Percentiles rank a stretch among this genome's conserved stretches.
Conservation (phyloP, 306 rosid species). For the Erythrophleum fordii region DNA sequence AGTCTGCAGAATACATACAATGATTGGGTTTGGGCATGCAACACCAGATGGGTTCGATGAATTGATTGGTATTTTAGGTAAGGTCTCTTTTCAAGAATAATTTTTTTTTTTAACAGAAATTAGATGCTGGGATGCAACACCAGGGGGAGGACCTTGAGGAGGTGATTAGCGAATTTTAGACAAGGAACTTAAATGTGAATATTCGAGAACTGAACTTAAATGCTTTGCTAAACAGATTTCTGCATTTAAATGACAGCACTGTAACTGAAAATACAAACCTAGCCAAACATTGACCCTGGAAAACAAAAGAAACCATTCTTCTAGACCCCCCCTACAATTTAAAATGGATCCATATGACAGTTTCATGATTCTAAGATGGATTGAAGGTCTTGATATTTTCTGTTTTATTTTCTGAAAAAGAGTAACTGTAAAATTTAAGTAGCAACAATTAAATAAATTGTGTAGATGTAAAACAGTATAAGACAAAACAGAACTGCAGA, state of each 20-base stretch:
- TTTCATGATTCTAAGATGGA: background rate
- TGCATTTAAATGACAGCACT: background rate
- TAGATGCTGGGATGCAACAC: background rate
- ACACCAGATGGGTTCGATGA: background rate
- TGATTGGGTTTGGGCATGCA: background rate
- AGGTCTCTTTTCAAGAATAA: background rate
- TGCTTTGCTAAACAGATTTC: background rate
- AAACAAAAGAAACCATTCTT: background rate
- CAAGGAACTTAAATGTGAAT: background rate
- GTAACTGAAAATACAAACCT: background rate
- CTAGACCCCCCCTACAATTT: background rate
- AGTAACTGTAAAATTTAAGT: background rate
- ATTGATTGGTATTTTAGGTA: background rate
- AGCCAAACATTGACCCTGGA: background rate
- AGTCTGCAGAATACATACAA: background rate
- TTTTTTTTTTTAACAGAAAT: background rate
- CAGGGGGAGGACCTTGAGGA: background rate
- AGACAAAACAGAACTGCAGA: constrained; percentile 34
- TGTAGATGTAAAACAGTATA: constrained; percentile 8
- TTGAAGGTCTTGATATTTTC: background rate
- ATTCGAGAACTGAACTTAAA: background rate
- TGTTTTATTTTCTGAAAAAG: background rate
- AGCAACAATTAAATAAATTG: constrained; percentile 3
- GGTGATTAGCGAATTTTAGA: background rate
- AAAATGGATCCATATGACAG: background rate